These are phyloP conservation scores for Aureobasidium sp. DNA, from an alignment of 2,329 filamentous ascomycete species.

Conservation along the genomic window DNA sequence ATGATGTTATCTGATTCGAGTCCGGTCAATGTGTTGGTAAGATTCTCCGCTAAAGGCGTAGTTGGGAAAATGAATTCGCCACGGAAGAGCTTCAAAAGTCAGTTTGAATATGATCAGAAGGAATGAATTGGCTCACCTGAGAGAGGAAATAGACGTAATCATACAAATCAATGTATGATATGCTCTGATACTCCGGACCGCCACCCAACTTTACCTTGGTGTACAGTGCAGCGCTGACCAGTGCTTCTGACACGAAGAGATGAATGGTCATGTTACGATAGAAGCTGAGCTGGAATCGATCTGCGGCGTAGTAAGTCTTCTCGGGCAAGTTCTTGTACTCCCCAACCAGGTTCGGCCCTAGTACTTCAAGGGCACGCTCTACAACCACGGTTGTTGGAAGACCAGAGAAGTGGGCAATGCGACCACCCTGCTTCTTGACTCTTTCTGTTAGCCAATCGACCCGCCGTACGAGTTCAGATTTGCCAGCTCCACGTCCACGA, in stretches of 20 bases:
- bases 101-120: background rate
- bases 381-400: slow-evolving; percentile 74
- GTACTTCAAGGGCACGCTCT: slow-evolving; percentile 80
- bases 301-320: slow-evolving; percentile 88
- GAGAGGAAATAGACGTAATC: slow-evolving; percentile 85
- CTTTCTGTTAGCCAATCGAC: slow-evolving; percentile 85
- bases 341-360: slow-evolving; percentile 83
- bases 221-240: slow-evolving; percentile 88
- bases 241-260: slow-evolving; percentile 85
- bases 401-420: slow-evolving; percentile 87
- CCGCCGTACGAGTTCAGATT: slow-evolving; percentile 72
- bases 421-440: slow-evolving; percentile 76
- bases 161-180: slow-evolving; percentile 64
- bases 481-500: slow-evolving; percentile 83
- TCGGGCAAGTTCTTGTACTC: slow-evolving; percentile 72
- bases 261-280: slow-evolving; percentile 99
- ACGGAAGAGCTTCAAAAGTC: slow-evolving; percentile 62
- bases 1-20: slow-evolving; percentile 77
- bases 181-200: slow-evolving; percentile 72
- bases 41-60: slow-evolving; percentile 71
- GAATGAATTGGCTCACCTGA: slow-evolving; percentile 34
- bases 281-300: slow-evolving; percentile 91
- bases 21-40: slow-evolving; percentile 69
- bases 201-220: slow-evolving; percentile 84
- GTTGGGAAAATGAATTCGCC: slow-evolving; percentile 96